These are phyloP conservation scores for Agapanthus africanus DNA, from an alignment of 106 monocot genomes.

Conservation along the genomic window DNA sequence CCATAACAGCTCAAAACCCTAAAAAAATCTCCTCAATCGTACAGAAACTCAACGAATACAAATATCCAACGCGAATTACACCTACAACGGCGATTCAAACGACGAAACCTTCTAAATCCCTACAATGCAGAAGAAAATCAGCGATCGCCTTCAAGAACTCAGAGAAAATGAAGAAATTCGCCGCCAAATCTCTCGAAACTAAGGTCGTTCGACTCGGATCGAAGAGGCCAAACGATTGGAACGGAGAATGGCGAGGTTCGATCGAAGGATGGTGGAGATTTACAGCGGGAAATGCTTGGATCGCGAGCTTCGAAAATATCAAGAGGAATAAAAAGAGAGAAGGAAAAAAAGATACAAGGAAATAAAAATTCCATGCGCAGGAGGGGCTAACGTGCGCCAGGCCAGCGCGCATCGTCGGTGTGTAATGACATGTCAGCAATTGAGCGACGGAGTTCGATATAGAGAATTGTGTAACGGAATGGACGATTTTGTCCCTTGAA, in stretches of 20 bases:
- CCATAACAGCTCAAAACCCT: slow-evolving; percentile 6
- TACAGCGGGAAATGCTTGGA: neutral
- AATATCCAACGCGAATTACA: neutral
- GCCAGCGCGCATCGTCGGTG: too few relatives aligned
- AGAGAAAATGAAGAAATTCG: neutral
- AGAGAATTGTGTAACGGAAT: too few relatives aligned
- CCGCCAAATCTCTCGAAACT: neutral
- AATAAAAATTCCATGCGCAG: neutral
- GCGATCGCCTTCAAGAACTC: neutral
- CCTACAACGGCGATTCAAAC: neutral
- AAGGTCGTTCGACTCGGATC: slow-evolving; percentile 3
- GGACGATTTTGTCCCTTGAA: too few relatives aligned
- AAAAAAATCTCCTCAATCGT: neutral
- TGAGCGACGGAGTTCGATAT: too few relatives aligned
- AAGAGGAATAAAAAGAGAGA: neutral
- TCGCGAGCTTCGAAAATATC: slow-evolving; percentile 6
- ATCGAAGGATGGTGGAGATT: neutral
- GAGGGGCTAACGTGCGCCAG: slow-evolving; percentile 2
- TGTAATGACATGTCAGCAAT: too few relatives aligned
- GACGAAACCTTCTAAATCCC: neutral
- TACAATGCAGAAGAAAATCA: neutral
- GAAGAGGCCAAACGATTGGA: neutral
- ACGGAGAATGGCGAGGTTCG: slow-evolving; percentile 1
- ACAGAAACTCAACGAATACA: neutral
- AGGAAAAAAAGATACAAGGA: neutral